Conservation (phyloP, 2,329 filamentous ascomycete species). For the Tolypocladium paradoxum region DNA sequence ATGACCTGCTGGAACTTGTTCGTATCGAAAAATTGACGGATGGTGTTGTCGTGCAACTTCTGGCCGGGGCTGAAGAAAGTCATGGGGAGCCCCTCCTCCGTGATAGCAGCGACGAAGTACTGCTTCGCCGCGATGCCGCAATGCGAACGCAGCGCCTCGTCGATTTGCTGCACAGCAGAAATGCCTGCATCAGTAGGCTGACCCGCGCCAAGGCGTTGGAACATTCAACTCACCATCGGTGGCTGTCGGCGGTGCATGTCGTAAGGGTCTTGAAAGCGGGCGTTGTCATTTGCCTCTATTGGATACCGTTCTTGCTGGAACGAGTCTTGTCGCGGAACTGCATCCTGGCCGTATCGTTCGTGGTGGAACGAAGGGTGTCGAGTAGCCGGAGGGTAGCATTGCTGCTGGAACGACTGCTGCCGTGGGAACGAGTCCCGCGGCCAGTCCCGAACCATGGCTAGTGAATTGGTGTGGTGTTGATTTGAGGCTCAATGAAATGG, state of each 20-base stretch:
- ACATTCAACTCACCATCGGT: constrained; percentile 23
- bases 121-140: constrained; percentile 39
- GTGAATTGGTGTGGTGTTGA: neutral
- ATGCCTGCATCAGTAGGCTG: neutral
- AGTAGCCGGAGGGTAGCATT: constrained; percentile 10
- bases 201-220: neutral
- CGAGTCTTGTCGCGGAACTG: constrained; percentile 16
- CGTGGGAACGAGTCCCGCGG: constrained; percentile 27
- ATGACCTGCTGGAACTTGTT: constrained; percentile 29
- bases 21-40: constrained; percentile 35
- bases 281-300: constrained; percentile 17
- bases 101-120: constrained; percentile 42
- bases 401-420: constrained; percentile 16
- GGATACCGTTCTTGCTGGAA: constrained; percentile 19
- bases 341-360: constrained; percentile 18
- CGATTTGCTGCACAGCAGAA: constrained; percentile 30
- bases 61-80: constrained; percentile 34
- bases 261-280: constrained; percentile 22
- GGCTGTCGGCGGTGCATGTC: constrained; percentile 25
- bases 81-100: constrained; percentile 34
- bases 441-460: constrained; percentile 30
- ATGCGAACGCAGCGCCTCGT: constrained; percentile 37
- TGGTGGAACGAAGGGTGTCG: constrained; percentile 19
- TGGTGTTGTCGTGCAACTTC: constrained; percentile 24
- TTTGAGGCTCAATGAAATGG: neutral